These are phyloP conservation scores for Themeda triandra DNA, from an alignment of 176 grass and related monocot species.

Conservation along the genomic window DNA sequence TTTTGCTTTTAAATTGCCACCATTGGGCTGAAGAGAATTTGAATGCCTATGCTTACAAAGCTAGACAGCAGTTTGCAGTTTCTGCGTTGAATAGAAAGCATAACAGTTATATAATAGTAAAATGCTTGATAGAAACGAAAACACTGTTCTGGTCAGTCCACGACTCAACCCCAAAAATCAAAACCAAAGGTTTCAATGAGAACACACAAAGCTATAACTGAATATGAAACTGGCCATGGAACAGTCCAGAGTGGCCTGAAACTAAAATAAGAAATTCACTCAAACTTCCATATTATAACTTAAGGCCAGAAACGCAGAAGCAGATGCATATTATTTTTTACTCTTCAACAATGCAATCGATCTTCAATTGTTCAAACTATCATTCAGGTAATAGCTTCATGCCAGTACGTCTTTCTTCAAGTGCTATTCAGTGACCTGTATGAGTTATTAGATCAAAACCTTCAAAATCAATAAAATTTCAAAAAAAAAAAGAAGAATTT, in stretches of 20 bases:
- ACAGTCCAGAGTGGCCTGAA: background rate
- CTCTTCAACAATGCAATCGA: background rate
- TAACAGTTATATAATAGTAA: background rate
- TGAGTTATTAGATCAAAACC: background rate
- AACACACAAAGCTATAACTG: background rate
- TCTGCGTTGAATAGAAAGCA: background rate
- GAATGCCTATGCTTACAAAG: background rate
- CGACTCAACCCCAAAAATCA: background rate
- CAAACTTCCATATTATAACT: background rate
- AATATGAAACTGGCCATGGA: background rate
- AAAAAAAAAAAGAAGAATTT: background rate
- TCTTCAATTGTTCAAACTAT: background rate
- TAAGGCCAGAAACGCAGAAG: background rate
- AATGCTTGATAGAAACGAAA: background rate
- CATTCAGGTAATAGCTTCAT: background rate
- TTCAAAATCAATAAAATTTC: background rate
- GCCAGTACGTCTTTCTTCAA: background rate
- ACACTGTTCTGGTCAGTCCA: background rate
- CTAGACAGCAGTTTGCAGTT: background rate
- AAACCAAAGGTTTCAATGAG: background rate
- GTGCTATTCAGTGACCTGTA: background rate
- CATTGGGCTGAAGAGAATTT: no score
- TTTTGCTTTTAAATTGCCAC: no score
- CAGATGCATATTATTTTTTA: slow-evolving; percentile 15
- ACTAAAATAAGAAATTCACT: background rate